Conservation (phyloP, 768 basidiomycete genomes). For the Boletales sp. region DNA sequence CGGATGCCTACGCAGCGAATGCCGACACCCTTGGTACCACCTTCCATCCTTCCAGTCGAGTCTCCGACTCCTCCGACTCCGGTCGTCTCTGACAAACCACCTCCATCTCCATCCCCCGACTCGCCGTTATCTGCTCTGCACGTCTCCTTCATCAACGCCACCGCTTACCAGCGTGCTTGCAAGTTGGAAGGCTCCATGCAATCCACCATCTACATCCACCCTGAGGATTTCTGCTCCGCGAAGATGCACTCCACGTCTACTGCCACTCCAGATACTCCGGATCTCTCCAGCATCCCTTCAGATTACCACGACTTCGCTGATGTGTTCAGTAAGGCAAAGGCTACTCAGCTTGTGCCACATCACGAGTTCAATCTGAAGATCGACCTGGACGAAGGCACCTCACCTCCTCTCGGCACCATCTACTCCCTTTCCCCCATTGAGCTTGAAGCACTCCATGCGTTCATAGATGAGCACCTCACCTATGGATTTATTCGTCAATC, state of each 20-base stretch:
- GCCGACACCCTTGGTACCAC: no score
- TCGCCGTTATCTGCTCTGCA: no score
- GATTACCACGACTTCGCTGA: slow-evolving; percentile 17
- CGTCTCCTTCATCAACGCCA: no score
- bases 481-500: not conserved
- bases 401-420: not conserved
- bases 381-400: not conserved
- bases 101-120: no score
- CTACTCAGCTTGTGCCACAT: not conserved
- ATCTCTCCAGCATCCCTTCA: not conserved
- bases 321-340: slow-evolving; percentile 12
- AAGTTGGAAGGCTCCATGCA: no score
- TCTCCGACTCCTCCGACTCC: not conserved
- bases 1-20: no score
- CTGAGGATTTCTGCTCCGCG: not conserved
- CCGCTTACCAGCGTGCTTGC: no score
- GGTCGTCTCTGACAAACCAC: no score
- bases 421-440: slow-evolving; percentile 19
- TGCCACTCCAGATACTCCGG: not conserved
- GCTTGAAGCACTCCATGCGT: slow-evolving; percentile 31
- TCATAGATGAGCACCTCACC: slow-evolving; percentile 33
- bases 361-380: not conserved
- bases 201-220: no score
- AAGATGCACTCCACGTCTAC: not conserved
- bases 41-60: no score